These are phyloP conservation scores for Macadamia integrifolia DNA, from an alignment of 164 flowering plant genomes.

Conservation along the genomic window DNA sequence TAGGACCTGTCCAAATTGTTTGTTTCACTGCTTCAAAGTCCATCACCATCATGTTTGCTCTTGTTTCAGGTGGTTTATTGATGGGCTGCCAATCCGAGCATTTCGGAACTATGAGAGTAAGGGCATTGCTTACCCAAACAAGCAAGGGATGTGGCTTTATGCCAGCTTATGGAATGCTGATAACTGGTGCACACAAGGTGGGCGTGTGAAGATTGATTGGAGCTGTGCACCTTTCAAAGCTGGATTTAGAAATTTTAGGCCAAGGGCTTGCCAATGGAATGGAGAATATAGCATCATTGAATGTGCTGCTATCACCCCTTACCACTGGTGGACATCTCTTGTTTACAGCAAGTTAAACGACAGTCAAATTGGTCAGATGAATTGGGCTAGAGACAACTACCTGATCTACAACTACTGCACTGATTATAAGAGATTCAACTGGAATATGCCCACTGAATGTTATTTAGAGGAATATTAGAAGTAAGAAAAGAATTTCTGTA, in stretches of 20 bases:
- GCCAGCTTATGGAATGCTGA: too few relatives aligned
- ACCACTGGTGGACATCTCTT: constrained; percentile 64
- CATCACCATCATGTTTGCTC: neutral
- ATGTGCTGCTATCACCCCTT: constrained; percentile 36
- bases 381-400: constrained; percentile 52
- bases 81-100: constrained; percentile 60
- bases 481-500: neutral
- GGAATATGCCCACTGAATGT: constrained; percentile 56
- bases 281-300: constrained; percentile 41
- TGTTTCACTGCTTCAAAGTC: neutral
- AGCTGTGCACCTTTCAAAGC: too few relatives aligned
- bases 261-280: constrained; percentile 60
- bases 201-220: too few relatives aligned
- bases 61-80: constrained; percentile 70
- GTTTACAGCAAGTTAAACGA: constrained; percentile 31
- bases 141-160: too few relatives aligned
- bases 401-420: constrained; percentile 81
- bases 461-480: constrained; percentile 16
- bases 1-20: neutral
- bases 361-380: constrained; percentile 38
- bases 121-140: too few relatives aligned
- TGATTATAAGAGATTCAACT: constrained; percentile 45
- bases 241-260: constrained; percentile 30
- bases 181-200: too few relatives aligned
- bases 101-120: constrained; percentile 65